Evolutionary conservation across 2,329 filamentous ascomycete species (phyloP), one percentile per base, ranked within the genome.

Genomic region (Plectosphaerella sp.): DNA sequence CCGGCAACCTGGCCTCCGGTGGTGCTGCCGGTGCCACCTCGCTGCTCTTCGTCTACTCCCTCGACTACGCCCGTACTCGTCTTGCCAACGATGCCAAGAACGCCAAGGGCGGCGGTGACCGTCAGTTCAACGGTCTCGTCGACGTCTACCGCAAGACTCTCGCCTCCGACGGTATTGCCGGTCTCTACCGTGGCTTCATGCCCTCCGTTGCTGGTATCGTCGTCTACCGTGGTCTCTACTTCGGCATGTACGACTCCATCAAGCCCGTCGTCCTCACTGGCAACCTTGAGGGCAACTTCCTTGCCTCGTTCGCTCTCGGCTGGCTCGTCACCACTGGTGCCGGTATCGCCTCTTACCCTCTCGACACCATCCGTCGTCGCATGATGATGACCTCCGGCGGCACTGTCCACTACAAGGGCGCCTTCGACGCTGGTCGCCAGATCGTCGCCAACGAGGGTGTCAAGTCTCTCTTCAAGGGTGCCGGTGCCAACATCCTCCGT

Each of bases 181-280:
- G 94, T 95, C 92, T 99, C 72, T 99, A 99, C 91, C 94, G 94
- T 96, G 94, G 94, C 85, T 99, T 99, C 89, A 91, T 92, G 85
- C 94, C 95, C 76, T 99, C 94, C 72, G 94, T 99, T 72, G 85
- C 89, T 78, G 94, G 94, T 88, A 99, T 99, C 78, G 79, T 99
- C 70, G 94, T 99, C 82, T 99, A 99, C 91, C 94, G 94, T 91
- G 94, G 94, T 97, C 91, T 99, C 70, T 99, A 99, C 92, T 99
- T 99, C 89, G 94, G 94, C 76, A 89, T 99, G 89, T 99, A 99
- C 91, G 94, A 99, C 83, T 99, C 94, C 67, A 87, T 99, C 86
- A 99, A 99, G 91, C 94, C 94, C 68, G 90, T 97, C 72, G 77
- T 97, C 79, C 91, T 99, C 64, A 85, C 88, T 74, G 94, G 94